phyloP scores from a whole-genome alignment of 768 basidiomycete genomes.

The Goffeauzyma gilvescens region DNA sequence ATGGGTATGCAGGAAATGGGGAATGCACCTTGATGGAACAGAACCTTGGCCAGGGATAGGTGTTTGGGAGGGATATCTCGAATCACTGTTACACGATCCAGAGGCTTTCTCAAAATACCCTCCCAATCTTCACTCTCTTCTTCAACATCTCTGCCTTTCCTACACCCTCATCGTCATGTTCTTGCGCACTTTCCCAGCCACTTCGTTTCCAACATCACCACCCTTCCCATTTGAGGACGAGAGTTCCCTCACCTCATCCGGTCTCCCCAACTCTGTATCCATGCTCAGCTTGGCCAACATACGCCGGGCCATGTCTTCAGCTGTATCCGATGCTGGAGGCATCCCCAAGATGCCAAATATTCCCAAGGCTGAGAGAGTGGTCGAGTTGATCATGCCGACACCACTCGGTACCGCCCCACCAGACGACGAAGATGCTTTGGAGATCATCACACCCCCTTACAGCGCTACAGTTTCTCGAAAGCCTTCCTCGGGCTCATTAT shows the following conservation, averaged over 20 bases:
- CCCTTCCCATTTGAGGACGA: conserved; percentile 28
- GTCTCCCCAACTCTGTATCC: conserved; percentile 7
- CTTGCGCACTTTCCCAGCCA: conserved; percentile 21
- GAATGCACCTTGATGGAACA: conserved; percentile 15
- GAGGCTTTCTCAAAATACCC: conserved; percentile 26
- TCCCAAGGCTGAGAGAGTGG: conserved; percentile 17
- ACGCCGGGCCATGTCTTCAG: too few species aligned
- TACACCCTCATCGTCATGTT: conserved; percentile 27
- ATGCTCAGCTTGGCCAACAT: conserved; percentile 3
- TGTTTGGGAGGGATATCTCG: conserved; percentile 31
- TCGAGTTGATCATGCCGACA: conserved; percentile 31
- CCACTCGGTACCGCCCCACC: conserved; percentile 17
- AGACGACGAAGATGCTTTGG: conserved; percentile 1
- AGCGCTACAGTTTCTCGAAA: background rate
- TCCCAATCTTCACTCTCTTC: conserved; percentile 20
- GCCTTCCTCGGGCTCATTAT: conserved; percentile 3
- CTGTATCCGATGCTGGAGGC: background rate
- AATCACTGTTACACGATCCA: conserved; percentile 28
- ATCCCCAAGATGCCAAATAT: background rate
- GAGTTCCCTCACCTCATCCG: background rate
- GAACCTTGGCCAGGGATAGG: conserved; percentile 27
- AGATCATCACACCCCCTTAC: conserved; percentile 1
- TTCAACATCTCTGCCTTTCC: conserved; percentile 27
- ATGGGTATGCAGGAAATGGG: conserved; percentile 28
- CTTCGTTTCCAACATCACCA: conserved; percentile 17